These are phyloP conservation scores for Prunus campanulata DNA, from an alignment of 306 rosid species.

Conservation along the genomic window DNA sequence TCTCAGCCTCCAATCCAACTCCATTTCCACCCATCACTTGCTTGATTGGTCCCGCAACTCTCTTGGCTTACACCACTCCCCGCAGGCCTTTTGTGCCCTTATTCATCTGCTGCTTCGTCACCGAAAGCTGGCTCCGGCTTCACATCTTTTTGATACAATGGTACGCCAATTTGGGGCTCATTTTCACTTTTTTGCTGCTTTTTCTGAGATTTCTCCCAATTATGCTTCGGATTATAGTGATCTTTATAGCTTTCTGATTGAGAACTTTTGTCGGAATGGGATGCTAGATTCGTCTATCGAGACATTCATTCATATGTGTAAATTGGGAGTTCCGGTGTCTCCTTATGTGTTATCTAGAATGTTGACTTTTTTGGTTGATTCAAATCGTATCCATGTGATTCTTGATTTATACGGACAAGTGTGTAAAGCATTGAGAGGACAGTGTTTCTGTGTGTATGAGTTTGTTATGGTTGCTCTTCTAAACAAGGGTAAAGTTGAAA, in stretches of 20 bases:
- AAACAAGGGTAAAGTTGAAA: slow-evolving; percentile 17
- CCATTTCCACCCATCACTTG: neutral
- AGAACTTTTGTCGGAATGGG: slow-evolving; percentile 21
- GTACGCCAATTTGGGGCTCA: slow-evolving; percentile 3
- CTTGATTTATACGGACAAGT: slow-evolving; percentile 11
- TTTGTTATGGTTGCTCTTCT: slow-evolving; percentile 21
- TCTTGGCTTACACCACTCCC: slow-evolving; percentile 21
- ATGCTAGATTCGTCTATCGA: slow-evolving; percentile 25
- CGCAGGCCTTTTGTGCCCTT: slow-evolving; percentile 12
- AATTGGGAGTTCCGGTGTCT: slow-evolving; percentile 12
- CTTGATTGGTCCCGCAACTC: slow-evolving; percentile 21
- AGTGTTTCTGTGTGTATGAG: slow-evolving; percentile 6
- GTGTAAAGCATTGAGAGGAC: slow-evolving; percentile 14
- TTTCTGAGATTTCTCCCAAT: slow-evolving; percentile 1
- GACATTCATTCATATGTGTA: neutral
- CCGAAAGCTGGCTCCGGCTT: slow-evolving; percentile 20
- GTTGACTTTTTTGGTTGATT: slow-evolving; percentile 18
- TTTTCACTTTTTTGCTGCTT: neutral
- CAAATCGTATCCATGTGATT: slow-evolving; percentile 10
- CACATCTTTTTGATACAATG: slow-evolving; percentile 16
- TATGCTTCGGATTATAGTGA: neutral
- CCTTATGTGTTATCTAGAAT: slow-evolving; percentile 7
- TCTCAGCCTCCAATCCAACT: slow-evolving; percentile 2
- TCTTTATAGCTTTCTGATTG: slow-evolving; percentile 22
- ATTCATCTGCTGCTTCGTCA: slow-evolving; percentile 19